Conservation (phyloP, 2,329 filamentous ascomycete species). For the Aschersonia sp. region DNA sequence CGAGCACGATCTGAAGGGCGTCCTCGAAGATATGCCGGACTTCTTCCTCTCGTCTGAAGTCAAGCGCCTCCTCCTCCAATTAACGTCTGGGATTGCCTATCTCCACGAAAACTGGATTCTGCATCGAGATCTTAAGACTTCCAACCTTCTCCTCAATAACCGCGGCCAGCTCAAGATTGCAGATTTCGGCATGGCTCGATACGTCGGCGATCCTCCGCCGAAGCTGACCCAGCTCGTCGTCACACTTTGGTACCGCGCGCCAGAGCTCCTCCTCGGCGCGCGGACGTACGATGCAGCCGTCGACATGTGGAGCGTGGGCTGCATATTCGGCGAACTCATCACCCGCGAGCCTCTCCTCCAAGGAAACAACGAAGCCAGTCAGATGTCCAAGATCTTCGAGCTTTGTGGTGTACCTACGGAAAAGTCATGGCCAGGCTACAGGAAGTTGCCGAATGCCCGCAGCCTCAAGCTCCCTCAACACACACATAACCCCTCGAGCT, state of each 20-base stretch:
- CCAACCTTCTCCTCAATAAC: slow-evolving; percentile 89
- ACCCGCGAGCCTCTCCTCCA: slow-evolving; percentile 71
- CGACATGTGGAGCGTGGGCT: slow-evolving; percentile 94
- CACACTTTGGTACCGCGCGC: slow-evolving; percentile 90
- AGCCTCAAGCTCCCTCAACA: slow-evolving; percentile 53
- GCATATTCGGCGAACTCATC: slow-evolving; percentile 86
- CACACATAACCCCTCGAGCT: slow-evolving; percentile 19
- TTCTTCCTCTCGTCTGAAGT: slow-evolving; percentile 86
- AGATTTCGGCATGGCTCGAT: slow-evolving; percentile 95
- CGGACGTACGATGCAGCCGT: slow-evolving; percentile 60
- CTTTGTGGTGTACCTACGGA: slow-evolving; percentile 78
- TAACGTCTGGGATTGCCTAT: slow-evolving; percentile 66
- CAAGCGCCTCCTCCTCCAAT: slow-evolving; percentile 77
- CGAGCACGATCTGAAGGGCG: slow-evolving; percentile 88
- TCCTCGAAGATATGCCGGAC: slow-evolving; percentile 88
- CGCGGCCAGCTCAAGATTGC: slow-evolving; percentile 89
- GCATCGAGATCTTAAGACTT: slow-evolving; percentile 86
- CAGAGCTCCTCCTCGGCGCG: slow-evolving; percentile 76
- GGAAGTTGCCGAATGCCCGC: slow-evolving; percentile 73
- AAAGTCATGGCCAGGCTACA: slow-evolving; percentile 73
- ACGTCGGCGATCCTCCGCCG: slow-evolving; percentile 63
- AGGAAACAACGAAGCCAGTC: slow-evolving; percentile 84
- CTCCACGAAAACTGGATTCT: slow-evolving; percentile 85
- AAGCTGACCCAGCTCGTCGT: slow-evolving; percentile 86
- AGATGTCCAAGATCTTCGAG: slow-evolving; percentile 76